These are phyloP conservation scores for Ophiostoma himal-ulmi DNA, from an alignment of 2,329 filamentous ascomycete genomes.

Conservation along the genomic window DNA sequence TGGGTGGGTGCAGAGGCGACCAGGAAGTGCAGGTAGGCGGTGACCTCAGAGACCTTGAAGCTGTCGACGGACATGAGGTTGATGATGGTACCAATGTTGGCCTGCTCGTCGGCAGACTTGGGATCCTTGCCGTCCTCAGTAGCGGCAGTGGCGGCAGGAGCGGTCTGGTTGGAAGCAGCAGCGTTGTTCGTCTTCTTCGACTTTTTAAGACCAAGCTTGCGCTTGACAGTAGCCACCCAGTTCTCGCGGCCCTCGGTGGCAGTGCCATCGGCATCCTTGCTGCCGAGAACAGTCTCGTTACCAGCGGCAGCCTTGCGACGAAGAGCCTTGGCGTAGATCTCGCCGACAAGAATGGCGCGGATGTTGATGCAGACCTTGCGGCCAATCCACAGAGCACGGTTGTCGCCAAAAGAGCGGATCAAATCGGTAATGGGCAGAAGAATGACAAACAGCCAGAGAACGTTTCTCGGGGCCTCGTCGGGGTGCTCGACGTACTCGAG, in stretches of 20 bases:
- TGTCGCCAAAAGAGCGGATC: conserved; percentile 74
- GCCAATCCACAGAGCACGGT: conserved; percentile 85
- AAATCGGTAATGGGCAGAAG: conserved; percentile 78
- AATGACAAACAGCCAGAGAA: conserved; percentile 93
- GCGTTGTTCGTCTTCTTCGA: conserved; percentile 40
- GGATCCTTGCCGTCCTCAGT: conserved; percentile 34
- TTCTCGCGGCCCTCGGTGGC: conserved; percentile 37
- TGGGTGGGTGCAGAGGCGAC: conserved; percentile 87
- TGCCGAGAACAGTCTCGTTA: conserved; percentile 66
- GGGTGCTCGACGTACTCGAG: conserved; percentile 90
- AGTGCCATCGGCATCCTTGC: conserved; percentile 40
- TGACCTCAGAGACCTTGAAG: conserved; percentile 95
- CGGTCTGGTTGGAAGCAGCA: conserved; percentile 3
- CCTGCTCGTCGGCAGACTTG: conserved; percentile 60
- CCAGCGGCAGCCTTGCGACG: conserved; percentile 81
- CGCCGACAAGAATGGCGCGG: conserved; percentile 90
- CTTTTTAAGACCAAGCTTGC: conserved; percentile 52
- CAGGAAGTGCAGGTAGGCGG: conserved; percentile 93
- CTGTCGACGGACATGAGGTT: conserved; percentile 99
- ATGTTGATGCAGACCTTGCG: conserved; percentile 90
- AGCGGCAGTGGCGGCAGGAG: conserved; percentile 32
- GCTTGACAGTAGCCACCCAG: conserved; percentile 47
- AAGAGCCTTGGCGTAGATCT: conserved; percentile 94
- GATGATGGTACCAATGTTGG: conserved; percentile 95
- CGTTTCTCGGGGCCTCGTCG: conserved; percentile 67